Percentiles rank a stretch among this genome's conserved stretches.
Evolutionary conservation across 108 stramenopile species (phyloP).

Genomic region (Cyclotella choctawhatcheeana): DNA sequence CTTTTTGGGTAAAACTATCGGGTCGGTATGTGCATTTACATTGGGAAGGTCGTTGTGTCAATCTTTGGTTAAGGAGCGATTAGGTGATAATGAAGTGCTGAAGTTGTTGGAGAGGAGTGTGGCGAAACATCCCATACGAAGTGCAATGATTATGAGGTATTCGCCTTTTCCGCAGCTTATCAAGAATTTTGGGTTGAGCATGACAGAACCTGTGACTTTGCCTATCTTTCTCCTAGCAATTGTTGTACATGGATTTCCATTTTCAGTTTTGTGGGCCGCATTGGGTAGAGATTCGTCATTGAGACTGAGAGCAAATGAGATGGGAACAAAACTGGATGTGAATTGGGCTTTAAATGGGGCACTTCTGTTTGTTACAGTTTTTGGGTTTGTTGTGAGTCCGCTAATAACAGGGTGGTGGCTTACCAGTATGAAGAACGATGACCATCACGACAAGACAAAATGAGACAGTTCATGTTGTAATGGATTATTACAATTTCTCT

Average conservation of each 20-base stretch:
- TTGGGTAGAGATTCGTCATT: conserved; percentile 38
- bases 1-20: conserved; percentile 37
- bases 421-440: conserved; percentile 23
- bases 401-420: conserved; percentile 48
- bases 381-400: conserved; percentile 50
- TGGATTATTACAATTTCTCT: no score
- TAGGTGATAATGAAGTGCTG: conserved; percentile 32
- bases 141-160: conserved; percentile 41
- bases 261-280: conserved; percentile 46
- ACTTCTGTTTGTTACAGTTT: conserved; percentile 42
- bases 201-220: conserved; percentile 28
- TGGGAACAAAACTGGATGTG: conserved; percentile 11
- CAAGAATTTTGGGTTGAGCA: conserved; percentile 43
- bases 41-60: conserved; percentile 35
- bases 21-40: conserved; percentile 41
- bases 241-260: conserved; percentile 42
- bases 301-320: conserved; percentile 29
- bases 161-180: conserved; percentile 46
- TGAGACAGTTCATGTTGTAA: no score
- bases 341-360: conserved; percentile 26
- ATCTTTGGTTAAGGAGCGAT: not conserved
- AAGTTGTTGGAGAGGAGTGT: conserved; percentile 23
- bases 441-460: no score
- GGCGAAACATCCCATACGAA: conserved; percentile 25
- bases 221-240: conserved; percentile 38